Percentiles rank a stretch among this genome's conserved stretches.
phyloP scores from a whole-genome alignment of 2,329 filamentous ascomycete genomes.

The Diaporthe nobilis region DNA sequence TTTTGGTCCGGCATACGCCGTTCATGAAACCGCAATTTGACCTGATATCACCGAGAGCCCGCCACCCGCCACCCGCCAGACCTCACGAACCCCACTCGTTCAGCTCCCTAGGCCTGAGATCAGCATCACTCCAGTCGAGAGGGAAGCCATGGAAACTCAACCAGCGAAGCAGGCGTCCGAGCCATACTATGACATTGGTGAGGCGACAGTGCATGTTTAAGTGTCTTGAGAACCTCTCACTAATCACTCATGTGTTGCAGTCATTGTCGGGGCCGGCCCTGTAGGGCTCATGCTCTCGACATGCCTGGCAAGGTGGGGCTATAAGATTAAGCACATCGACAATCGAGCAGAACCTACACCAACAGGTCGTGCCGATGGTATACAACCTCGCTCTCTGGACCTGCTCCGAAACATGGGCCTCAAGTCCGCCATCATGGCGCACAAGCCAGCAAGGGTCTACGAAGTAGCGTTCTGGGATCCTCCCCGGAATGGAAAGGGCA shows the following conservation, averaged over 20 bases:
- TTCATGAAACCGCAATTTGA: not conserved
- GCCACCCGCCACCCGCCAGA: no score
- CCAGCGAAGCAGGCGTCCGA: slow-evolving; percentile 38
- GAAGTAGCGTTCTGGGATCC: slow-evolving; percentile 83
- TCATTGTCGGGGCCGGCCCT: slow-evolving; percentile 91
- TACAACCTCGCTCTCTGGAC: slow-evolving; percentile 90
- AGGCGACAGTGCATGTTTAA: not conserved
- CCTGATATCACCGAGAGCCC: not conserved
- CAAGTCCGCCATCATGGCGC: slow-evolving; percentile 88
- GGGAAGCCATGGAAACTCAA: slow-evolving; percentile 38
- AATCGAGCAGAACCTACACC: slow-evolving; percentile 87
- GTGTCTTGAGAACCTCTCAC: slow-evolving; percentile 34
- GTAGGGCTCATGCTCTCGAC: slow-evolving; percentile 91
- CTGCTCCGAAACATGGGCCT: slow-evolving; percentile 90
- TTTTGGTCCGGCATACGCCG: not conserved
- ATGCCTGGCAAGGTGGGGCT: slow-evolving; percentile 91
- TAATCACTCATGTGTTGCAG: slow-evolving; percentile 56
- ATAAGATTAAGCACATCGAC: slow-evolving; percentile 95
- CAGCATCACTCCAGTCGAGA: not conserved
- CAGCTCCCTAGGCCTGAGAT: no score
- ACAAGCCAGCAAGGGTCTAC: slow-evolving; percentile 88
- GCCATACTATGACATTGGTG: slow-evolving; percentile 45
- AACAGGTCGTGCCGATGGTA: slow-evolving; percentile 91
- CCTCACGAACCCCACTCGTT: no score
- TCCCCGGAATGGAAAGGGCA: slow-evolving; percentile 66